phyloP scores from a whole-genome alignment of 2,329 filamentous ascomycete genomes.

The Penicillium sp. region DNA sequence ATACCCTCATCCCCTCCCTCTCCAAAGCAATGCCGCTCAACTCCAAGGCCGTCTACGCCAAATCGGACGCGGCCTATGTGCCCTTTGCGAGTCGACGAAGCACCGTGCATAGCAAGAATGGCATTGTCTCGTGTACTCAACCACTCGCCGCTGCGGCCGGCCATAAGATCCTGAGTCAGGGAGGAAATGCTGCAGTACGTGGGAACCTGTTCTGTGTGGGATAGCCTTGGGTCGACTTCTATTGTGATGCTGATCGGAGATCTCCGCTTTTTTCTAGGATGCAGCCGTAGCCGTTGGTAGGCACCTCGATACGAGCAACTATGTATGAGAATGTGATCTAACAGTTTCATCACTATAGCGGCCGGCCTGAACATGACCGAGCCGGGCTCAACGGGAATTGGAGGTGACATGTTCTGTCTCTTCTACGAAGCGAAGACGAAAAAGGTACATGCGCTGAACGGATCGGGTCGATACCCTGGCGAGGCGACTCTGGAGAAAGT shows the following conservation, averaged over 20 bases:
- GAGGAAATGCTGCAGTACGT: slow-evolving; percentile 90
- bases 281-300: slow-evolving; percentile 89
- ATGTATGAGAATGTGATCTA: slow-evolving; percentile 4
- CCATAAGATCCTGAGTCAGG: slow-evolving; percentile 78
- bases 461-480: slow-evolving; percentile 79
- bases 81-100: slow-evolving; percentile 72
- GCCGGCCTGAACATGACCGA: slow-evolving; percentile 93
- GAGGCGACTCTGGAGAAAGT: slow-evolving; percentile 71
- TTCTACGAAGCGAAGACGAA: slow-evolving; percentile 84
- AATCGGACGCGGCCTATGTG: slow-evolving; percentile 48
- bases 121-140: slow-evolving; percentile 88
- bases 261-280: slow-evolving; percentile 60
- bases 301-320: neutral
- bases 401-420: slow-evolving; percentile 95
- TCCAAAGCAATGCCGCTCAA: slow-evolving; percentile 51
- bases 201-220: neutral
- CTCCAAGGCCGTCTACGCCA: slow-evolving; percentile 55
- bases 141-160: slow-evolving; percentile 88
- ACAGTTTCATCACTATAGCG: slow-evolving; percentile 54
- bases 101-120: slow-evolving; percentile 89
- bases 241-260: neutral
- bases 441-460: slow-evolving; percentile 84
- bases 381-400: slow-evolving; percentile 89
- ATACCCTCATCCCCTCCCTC: neutral
- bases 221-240: neutral